Evolutionary conservation across 441 rosid genomes (phyloP).

Genomic region (Adansonia gregorii): DNA sequence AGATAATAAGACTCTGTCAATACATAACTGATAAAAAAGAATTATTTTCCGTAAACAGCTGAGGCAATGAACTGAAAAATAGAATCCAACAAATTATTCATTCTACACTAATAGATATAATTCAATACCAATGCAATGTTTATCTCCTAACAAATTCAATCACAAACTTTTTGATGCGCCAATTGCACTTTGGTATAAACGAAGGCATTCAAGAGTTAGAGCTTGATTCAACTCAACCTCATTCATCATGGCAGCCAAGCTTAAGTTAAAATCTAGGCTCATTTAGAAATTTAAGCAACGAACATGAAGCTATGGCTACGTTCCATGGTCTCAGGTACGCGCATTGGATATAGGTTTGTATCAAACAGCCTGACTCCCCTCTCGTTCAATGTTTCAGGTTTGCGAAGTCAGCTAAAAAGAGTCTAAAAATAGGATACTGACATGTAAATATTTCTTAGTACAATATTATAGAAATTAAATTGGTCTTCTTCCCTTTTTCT

Average conservation of each 20-base stretch:
- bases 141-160: neutral
- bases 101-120: neutral
- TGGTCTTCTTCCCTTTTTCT: neutral
- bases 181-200: neutral
- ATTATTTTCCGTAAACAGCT: constrained; percentile 1
- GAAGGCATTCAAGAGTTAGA: neutral
- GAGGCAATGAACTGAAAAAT: neutral
- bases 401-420: neutral
- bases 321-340: neutral
- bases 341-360: neutral
- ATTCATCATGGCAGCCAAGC: neutral
- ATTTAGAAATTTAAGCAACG: neutral
- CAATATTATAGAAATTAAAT: no score
- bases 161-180: constrained; percentile 1
- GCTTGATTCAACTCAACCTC: neutral
- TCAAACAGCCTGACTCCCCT: neutral
- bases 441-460: no score
- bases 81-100: neutral
- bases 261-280: neutral
- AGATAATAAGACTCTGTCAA: constrained; percentile 13
- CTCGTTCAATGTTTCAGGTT: neutral
- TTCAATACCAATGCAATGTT: neutral
- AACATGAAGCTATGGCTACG: neutral
- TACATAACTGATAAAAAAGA: neutral
- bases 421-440: neutral